Base-by-base conservation (phyloP, 202 grass and related monocot species). In the Hordeum pubiflorum region DNA sequence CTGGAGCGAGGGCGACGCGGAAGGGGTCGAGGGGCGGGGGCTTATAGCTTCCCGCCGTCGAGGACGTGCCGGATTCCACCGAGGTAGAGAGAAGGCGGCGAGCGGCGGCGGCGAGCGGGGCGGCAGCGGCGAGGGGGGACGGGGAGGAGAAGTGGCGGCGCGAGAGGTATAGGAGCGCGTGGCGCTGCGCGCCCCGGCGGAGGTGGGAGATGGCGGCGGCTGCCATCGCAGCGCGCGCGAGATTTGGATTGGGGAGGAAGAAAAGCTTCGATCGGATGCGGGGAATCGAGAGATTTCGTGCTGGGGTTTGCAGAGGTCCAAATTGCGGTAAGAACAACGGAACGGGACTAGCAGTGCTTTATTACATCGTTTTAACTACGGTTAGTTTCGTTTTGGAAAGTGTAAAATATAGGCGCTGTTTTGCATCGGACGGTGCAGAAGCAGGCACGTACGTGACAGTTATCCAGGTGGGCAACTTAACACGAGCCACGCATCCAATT, bases 201-300 rank as follows among this genome's bases (percentile, higher is more conserved):
- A 92, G 88, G 81, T 86, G 90, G 20, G 83, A 79, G 72, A 89
- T 76, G 77, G 87, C 87, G 72, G 86, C 81, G 44, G 79, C 61
- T 41, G 76, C 50, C 67, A 79, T 77, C 65, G 65, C 54, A 83
- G 67, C 73, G 74, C 52, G 71, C 18, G 75, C 65, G 59, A 23
- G 83, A 77, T 75, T 73, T 80, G 74, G 70, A 69, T 75, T 79
- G 76, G 34, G 65, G 67, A 78, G 38, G 74, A 80, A 76, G 84
- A 82, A 84, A 83, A 73, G 26, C 39, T 54, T 54, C 55, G 79
- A 81, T 81, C 40, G 67, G 83, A 79, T 60, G 37, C 24, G 36
- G 48, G 48, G 41, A 80, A 84, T 80, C 32, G 32, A 29, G 24
- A 18, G 20, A 73, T 72, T 72, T 52, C 69, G 69, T 72, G 69